These are phyloP conservation scores for Talaromyces sp. DNA, from an alignment of 2,329 filamentous ascomycete species.

Conservation along the genomic window DNA sequence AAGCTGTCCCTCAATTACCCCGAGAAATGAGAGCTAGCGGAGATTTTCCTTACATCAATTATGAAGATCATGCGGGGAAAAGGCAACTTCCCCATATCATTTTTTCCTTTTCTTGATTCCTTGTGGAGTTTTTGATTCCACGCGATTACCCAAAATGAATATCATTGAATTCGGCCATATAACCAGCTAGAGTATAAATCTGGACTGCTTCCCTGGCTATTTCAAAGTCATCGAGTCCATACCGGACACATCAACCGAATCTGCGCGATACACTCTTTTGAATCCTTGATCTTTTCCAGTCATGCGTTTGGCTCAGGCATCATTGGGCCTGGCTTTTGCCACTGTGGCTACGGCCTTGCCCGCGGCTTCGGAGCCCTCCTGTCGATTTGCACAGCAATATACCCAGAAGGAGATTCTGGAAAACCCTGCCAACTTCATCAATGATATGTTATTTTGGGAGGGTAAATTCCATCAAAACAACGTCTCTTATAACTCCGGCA, in stretches of 20 bases:
- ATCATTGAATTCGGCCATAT: neutral
- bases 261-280: neutral
- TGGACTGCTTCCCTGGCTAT: neutral
- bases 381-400: conserved; percentile 25
- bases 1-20: neutral
- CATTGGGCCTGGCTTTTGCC: neutral
- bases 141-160: neutral
- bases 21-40: neutral
- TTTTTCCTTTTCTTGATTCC: neutral
- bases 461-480: conserved; percentile 45
- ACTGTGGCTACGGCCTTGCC: neutral
- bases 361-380: conserved; percentile 11
- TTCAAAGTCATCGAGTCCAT: neutral
- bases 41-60: neutral
- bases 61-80: neutral
- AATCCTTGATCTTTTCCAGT: neutral
- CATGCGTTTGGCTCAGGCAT: neutral
- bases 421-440: conserved; percentile 30
- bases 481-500: conserved; percentile 40
- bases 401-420: conserved; percentile 28
- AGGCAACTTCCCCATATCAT: neutral
- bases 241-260: neutral
- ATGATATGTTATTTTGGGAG: conserved; percentile 44
- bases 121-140: neutral
- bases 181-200: neutral